phyloP scores from a whole-genome alignment of 2,329 filamentous ascomycete genomes.

The Alternaria incomplexa region DNA sequence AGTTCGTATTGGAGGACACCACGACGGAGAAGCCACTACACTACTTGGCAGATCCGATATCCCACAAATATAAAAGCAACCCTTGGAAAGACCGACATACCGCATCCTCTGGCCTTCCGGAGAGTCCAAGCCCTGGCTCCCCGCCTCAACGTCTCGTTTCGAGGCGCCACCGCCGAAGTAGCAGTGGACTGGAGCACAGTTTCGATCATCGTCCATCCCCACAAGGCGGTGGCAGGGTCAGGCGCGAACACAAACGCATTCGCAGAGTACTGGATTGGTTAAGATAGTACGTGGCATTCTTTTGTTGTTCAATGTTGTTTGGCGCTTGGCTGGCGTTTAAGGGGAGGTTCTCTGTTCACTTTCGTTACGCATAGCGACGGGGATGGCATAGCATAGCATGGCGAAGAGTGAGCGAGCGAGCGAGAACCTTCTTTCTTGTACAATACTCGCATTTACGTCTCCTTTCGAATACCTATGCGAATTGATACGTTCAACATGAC shows the following conservation, averaged over 20 bases:
- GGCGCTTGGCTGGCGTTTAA: background rate
- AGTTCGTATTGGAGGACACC: background rate
- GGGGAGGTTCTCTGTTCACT: background rate
- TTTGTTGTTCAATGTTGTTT: background rate
- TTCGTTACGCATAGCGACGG: background rate
- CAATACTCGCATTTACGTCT: background rate
- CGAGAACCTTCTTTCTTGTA: background rate
- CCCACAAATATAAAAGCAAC: background rate
- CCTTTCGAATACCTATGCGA: background rate
- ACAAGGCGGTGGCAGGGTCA: background rate
- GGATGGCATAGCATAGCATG: background rate
- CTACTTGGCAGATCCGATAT: background rate
- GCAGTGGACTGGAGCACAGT: background rate
- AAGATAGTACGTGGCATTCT: constrained; percentile 1
- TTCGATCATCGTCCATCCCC: background rate
- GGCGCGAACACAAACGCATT: constrained; percentile 5
- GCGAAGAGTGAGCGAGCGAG: background rate
- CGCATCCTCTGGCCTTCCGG: background rate
- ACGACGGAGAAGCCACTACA: background rate
- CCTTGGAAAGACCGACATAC: background rate
- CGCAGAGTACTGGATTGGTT: constrained; percentile 19
- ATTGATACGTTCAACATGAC: background rate
- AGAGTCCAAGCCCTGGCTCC: background rate
- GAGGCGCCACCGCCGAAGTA: background rate
- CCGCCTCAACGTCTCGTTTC: background rate